These are phyloP conservation scores for Pichia kudriavzevii DNA, from an alignment of 1,139 yeast genomes.

Conservation along the genomic window DNA sequence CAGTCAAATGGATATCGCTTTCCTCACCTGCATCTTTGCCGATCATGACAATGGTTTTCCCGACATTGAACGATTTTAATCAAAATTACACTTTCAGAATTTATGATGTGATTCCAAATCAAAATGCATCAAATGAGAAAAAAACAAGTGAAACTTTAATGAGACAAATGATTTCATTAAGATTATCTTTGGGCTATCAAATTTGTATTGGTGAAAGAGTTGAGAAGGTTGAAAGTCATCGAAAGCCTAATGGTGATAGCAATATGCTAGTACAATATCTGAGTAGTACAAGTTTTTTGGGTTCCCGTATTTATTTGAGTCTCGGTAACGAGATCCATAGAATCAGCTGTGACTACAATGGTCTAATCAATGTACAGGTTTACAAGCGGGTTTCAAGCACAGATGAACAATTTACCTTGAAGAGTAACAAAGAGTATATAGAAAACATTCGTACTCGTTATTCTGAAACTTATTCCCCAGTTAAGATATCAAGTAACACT, in stretches of 20 bases:
- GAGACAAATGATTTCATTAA: constrained; percentile 79
- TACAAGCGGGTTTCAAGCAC: constrained; percentile 33
- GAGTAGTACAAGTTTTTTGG: constrained; percentile 39
- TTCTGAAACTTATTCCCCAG: constrained; percentile 56
- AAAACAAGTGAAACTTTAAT: constrained; percentile 56
- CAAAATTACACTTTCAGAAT: constrained; percentile 50
- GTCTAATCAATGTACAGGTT: constrained; percentile 69
- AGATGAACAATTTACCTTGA: constrained; percentile 23
- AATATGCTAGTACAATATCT: constrained; percentile 39
- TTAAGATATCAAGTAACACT: constrained; percentile 50
- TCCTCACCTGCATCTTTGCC: constrained; percentile 94
- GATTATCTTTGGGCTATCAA: constrained; percentile 85
- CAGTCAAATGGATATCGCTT: constrained; percentile 86
- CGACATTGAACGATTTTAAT: constrained; percentile 57
- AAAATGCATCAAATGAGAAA: constrained; percentile 44
- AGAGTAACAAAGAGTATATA: constrained; percentile 29
- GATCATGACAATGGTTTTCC: constrained; percentile 68
- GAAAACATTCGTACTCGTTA: constrained; percentile 73
- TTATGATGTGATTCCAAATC: constrained; percentile 55
- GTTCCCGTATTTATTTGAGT: constrained; percentile 63
- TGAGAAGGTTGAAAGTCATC: constrained; percentile 52
- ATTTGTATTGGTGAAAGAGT: constrained; percentile 70
- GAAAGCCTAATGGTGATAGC: constrained; percentile 51
- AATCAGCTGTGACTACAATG: constrained; percentile 61
- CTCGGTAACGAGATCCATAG: constrained; percentile 82